These are phyloP conservation scores for Pezicula rhizophila DNA, from an alignment of 2,329 filamentous ascomycete species.

Conservation along the genomic window DNA sequence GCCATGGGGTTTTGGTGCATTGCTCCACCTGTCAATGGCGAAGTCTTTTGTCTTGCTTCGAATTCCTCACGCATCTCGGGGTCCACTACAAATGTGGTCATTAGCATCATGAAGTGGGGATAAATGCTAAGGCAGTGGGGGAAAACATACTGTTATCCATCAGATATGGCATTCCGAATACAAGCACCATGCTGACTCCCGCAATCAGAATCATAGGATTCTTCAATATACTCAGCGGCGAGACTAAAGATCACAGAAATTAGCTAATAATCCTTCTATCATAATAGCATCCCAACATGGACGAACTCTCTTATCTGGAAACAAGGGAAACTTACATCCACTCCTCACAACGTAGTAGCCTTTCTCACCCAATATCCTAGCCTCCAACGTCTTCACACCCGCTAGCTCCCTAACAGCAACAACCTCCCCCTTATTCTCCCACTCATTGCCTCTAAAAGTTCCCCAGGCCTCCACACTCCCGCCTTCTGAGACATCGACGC, in stretches of 20 bases:
- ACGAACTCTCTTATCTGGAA: not conserved
- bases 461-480: conserved; percentile 64
- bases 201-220: conserved; percentile 97
- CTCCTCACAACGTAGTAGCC: conserved; percentile 71
- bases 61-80: conserved; percentile 92
- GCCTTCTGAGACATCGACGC: conserved; percentile 61
- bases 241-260: conserved; percentile 46
- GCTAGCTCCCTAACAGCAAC: conserved; percentile 30
- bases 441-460: conserved; percentile 83
- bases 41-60: conserved; percentile 78
- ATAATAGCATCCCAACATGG: not conserved
- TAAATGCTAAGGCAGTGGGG: not conserved
- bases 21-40: conserved; percentile 54
- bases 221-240: conserved; percentile 75
- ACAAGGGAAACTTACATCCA: conserved; percentile 55
- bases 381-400: conserved; percentile 25
- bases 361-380: conserved; percentile 53
- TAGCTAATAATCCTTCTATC: not conserved
- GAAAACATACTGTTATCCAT: conserved; percentile 81
- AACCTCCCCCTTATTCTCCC: conserved; percentile 75
- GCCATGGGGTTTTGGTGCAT: conserved; percentile 41
- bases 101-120: conserved; percentile 3
- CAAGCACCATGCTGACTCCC: conserved; percentile 72
- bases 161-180: conserved; percentile 90
- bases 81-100: conserved; percentile 63